These are phyloP conservation scores for Saccharum officinarum DNA, from an alignment of 176 grass and related monocot species.

Conservation along the genomic window DNA sequence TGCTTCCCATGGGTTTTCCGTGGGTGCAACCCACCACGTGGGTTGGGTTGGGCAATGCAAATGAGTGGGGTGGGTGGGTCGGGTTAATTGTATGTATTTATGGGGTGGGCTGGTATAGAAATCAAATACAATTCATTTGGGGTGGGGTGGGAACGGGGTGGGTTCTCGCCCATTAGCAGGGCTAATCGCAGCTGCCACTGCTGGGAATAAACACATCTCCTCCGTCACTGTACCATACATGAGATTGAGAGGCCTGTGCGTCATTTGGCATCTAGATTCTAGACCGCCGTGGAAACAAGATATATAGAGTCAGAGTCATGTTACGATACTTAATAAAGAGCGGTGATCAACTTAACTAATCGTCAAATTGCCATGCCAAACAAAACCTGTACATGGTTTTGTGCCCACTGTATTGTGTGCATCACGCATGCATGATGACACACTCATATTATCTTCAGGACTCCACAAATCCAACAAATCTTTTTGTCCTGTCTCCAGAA, in stretches of 20 bases:
- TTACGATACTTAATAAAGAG: not conserved
- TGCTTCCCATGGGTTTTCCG: too few relatives aligned
- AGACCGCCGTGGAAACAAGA: not conserved
- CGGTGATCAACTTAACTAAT: not conserved
- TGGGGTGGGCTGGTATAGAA: too few relatives aligned
- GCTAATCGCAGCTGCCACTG: not conserved
- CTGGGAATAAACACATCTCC: not conserved
- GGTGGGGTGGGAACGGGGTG: too few relatives aligned
- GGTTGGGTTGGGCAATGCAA: too few relatives aligned
- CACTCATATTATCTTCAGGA: not conserved
- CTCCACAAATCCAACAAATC: not conserved
- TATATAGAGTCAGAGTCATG: not conserved
- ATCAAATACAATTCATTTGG: too few relatives aligned
- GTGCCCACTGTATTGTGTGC: not conserved
- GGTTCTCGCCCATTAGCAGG: too few relatives aligned
- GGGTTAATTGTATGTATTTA: too few relatives aligned
- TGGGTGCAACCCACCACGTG: too few relatives aligned
- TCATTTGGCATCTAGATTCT: not conserved
- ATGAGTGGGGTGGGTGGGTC: too few relatives aligned
- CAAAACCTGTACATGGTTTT: constrained; percentile 19
- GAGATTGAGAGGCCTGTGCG: too few relatives aligned
- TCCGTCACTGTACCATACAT: too few relatives aligned
- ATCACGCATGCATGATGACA: not conserved
- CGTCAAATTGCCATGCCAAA: not conserved
- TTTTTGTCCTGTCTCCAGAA: not conserved